Base-by-base conservation (phyloP, 352 stramenopile species). In the Nothophytophthora sp. region DNA sequence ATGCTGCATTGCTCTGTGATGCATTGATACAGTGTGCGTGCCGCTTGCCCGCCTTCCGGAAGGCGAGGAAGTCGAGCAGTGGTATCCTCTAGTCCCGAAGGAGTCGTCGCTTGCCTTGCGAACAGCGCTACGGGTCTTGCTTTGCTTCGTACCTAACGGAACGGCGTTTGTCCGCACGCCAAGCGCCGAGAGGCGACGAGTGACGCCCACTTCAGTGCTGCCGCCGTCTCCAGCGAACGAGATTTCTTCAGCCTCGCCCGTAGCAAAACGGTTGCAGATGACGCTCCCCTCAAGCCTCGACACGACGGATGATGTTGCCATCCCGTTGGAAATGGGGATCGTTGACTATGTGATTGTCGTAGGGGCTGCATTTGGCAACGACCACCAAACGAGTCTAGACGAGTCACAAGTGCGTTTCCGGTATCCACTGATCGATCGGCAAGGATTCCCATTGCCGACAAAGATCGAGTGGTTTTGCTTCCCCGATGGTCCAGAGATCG, bases 381-480 rank as follows among this genome's bases (percentile, higher is more conserved):
- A 39, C 6, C 15, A 29, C 6, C 24, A 41, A 5, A 24, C 55
- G 1, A 60, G 5, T 20, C 39, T 55, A 6, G 59, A 74, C 13
- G 82, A 93, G 30, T 86, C 81, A 25, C 42, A 74, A 4, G 58
- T 95, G 20, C 63, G 79, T 5, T 86, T 86, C 28, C 67, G 79
- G 2, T 93, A 86, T 41, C 85, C 85, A 16, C 25, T 18, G 0
- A 53, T 45, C 2, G 81, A 93, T 50, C 67, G 77, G 4, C 64
- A 42, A 5, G 55, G 76, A 15, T 93, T 90, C 52, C 74, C 82
- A 5, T 43, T 93, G 16, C 85, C 85, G 1, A 95, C 82, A 2
- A 95, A 95, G 61, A 85, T 95, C 40, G 85, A 95, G 57, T 95
- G 85, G 84, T 95, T 95, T 56, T 95, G 85, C 48, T 93, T 93